phyloP scores from a whole-genome alignment of 2,329 filamentous ascomycete species.

The Microcera coccophila region DNA sequence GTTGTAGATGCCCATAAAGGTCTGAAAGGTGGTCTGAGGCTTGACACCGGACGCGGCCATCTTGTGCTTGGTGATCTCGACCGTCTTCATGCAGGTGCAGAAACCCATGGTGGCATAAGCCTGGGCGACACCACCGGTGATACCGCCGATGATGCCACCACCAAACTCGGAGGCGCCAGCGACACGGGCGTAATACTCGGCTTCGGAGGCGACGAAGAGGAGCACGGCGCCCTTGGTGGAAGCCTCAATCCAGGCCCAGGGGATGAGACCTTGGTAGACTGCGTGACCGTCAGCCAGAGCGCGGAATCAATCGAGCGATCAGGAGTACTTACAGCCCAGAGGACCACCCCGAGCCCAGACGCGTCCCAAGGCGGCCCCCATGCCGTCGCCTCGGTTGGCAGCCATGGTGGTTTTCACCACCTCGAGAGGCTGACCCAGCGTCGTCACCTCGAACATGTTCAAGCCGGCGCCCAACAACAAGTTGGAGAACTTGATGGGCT shows the following conservation, averaged over 20 bases:
- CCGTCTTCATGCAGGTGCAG: conserved; percentile 99
- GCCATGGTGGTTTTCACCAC: conserved; percentile 99
- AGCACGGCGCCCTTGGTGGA: conserved; percentile 99
- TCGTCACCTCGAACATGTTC: conserved; percentile 87
- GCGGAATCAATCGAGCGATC: neutral
- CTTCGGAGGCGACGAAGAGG: conserved; percentile 97
- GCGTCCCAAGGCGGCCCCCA: conserved; percentile 73
- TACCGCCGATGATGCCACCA: conserved; percentile 84
- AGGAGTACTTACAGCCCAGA: conserved; percentile 74
- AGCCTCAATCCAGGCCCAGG: conserved; percentile 99
- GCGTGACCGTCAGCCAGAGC: conserved; percentile 25
- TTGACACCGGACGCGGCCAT: conserved; percentile 76
- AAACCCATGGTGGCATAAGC: conserved; percentile 99
- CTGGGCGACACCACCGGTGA: conserved; percentile 92
- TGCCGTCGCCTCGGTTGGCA: conserved; percentile 86
- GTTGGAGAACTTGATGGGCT: conserved; percentile 99
- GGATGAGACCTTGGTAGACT: conserved; percentile 99
- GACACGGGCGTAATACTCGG: conserved; percentile 86
- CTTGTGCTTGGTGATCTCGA: conserved; percentile 99
- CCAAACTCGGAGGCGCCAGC: conserved; percentile 83
- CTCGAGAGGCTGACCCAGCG: conserved; percentile 77
- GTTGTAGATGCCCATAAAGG: conserved; percentile 96
- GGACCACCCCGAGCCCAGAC: conserved; percentile 93
- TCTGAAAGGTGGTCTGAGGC: conserved; percentile 85
- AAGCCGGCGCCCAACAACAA: conserved; percentile 88